Base-by-base conservation (phyloP, 768 basidiomycete genomes). In the Auricularia heimuer region DNA sequence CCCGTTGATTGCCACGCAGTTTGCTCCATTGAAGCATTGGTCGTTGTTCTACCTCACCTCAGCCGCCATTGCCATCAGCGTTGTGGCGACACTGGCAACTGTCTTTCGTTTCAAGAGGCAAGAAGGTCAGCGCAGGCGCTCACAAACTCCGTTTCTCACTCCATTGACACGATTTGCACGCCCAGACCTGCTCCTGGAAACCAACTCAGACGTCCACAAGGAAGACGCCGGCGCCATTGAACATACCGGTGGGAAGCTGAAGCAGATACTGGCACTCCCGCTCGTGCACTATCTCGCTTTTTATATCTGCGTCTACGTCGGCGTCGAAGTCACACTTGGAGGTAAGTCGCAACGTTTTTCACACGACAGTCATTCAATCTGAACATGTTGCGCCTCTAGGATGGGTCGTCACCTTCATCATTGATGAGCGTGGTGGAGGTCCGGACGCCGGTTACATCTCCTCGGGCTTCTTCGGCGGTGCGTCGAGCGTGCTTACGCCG, bases 241-340 rank as follows among this genome's bases (percentile, higher is more conserved):
- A 29, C 11, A 60, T 18, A 34, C 11, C 6, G 24, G 24, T 6
- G 29, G 24, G 6, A 60, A 60, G 56, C 21, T 60, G 56, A 60
- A 14, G 34, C 82, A 87, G 67, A 85, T 88, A 64, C 68, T 88
- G 62, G 65, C 71, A 1, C 76, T 79, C 60, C 82, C 77, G 65
- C 78, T 79, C 0, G 85, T 89, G 1, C 86, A 89, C 67, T 73
- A 84, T 18, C 75, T 89, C 3, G 85, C 88, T 0, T 74, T 85
- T 67, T 89, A 86, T 69, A 79, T 82, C 63, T 76, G 88, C 10
- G 80, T 88, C 0, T 89, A 89, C 68, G 85, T 89, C 29, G 88
- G 88, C 10, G 81, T 86, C 2, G 88, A 89, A 68, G 86, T 88
- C 21, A 79, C 79, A 0, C 69, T 81, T 24, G 80, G 80, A 58